Evolutionary conservation across 495 filamentous ascomycete species (phyloP).

Genomic region (Penicillium parvum): DNA sequence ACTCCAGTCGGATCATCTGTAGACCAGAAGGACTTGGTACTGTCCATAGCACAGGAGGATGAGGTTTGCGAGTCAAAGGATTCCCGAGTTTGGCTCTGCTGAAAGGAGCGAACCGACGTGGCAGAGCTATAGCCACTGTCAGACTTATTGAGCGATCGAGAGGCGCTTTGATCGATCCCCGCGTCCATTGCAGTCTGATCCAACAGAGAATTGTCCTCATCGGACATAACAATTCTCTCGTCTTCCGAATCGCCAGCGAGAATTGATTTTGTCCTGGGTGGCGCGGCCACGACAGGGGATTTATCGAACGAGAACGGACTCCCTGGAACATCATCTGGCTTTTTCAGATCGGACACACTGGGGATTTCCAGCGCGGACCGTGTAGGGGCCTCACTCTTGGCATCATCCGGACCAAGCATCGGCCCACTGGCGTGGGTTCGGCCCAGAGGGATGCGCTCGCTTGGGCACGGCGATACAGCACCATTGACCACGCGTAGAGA

Average conservation of each 20-base stretch:
- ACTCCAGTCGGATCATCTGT: neutral
- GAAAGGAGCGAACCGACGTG: constrained; percentile 29
- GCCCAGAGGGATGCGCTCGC: constrained; percentile 27
- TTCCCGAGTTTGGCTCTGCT: constrained; percentile 20
- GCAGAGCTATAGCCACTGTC: constrained; percentile 46
- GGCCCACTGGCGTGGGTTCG: constrained; percentile 7
- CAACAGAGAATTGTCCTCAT: constrained; percentile 11
- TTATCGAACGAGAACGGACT: constrained; percentile 41
- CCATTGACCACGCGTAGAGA: constrained; percentile 49
- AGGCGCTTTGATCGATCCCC: constrained; percentile 10
- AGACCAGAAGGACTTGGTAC: constrained; percentile 4
- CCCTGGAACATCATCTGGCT: constrained; percentile 26
- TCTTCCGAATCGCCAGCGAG: constrained; percentile 22
- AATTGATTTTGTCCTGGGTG: constrained; percentile 1
- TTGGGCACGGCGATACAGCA: constrained; percentile 40
- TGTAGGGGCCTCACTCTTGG: constrained; percentile 8
- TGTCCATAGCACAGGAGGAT: constrained; percentile 11
- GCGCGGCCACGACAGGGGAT: constrained; percentile 23
- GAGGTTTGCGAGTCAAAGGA: constrained; percentile 32
- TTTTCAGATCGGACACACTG: constrained; percentile 8
- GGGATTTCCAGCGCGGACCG: constrained; percentile 20
- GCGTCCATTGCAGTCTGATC: constrained; percentile 10
- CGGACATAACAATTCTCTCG: constrained; percentile 28
- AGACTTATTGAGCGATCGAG: constrained; percentile 31
- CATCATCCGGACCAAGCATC: constrained; percentile 13